Evolutionary conservation across 2,329 filamentous ascomycete genomes (phyloP), one percentile per base, ranked within the genome.

Genomic region (Nannizziopsis arthrosporioides): DNA sequence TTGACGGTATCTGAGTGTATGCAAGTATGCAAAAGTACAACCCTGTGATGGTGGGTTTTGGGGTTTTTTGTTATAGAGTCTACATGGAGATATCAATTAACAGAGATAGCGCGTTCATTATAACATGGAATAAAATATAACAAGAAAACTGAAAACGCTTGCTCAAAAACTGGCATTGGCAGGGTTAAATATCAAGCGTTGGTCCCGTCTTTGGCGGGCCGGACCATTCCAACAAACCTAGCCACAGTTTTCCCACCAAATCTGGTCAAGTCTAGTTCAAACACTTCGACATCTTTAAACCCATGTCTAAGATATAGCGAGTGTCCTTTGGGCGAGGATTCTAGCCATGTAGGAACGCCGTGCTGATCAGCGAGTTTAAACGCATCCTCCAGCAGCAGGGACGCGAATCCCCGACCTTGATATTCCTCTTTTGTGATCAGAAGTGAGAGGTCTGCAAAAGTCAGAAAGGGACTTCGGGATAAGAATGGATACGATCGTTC

Each of bases 391-490:
- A 64, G 41, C 11, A 63, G 44, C 27, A 55, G 50, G 2, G 54
- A 55, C 10, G 58, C 62, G 14, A 62, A 48, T 5, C 61, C 61
- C 31, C 52, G 52, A 1, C 61, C 52, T 36, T 62, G 57, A 46
- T 54, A 60, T 12, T 56, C 53, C 0, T 57, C 57, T n/a, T 63
- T 56, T 8, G 65, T 66, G 5, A 59, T 57, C 4, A 70, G 57
- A 1, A 58, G 31, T 2, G 56, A 51, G 5, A 69, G 55, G 41
- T 63, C 65, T 64, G 27, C n/a, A 37, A 7, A 15, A 6, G 30
- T 10, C 14, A 27, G 10, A 11, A 5, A 30, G 31, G 12, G 4
- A 22, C 9, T 14, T 42, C 31, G 43, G 32, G 15, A 10, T 9
- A 10, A 5, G 3, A 19, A 31, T 8, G 12, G 34, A 9, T 9